Evolutionary conservation across 2,329 filamentous ascomycete genomes (phyloP).

Genomic region (Calonectria hongkongensis): DNA sequence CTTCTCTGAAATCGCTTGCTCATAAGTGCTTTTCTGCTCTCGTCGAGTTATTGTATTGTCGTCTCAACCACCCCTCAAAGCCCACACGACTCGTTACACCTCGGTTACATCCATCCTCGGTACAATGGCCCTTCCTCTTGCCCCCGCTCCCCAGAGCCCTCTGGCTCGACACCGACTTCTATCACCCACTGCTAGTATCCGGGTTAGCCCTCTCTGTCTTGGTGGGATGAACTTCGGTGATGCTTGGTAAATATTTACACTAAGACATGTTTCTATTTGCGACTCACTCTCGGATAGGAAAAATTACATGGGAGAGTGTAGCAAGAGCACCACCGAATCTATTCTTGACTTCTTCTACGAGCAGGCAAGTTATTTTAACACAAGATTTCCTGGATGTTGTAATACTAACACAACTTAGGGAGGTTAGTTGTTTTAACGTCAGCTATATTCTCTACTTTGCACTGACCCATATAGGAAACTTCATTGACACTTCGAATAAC

Average conservation of each 20-base stretch:
- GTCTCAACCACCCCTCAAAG: neutral
- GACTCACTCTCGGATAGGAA: constrained; percentile 61
- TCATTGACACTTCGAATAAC: constrained; percentile 83
- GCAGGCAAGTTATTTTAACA: constrained; percentile 61
- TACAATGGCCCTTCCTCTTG: constrained; percentile 57
- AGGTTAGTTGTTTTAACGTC: constrained; percentile 44
- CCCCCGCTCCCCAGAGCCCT: constrained; percentile 74
- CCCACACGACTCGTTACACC: neutral
- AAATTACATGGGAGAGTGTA: constrained; percentile 77
- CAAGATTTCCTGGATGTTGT: neutral
- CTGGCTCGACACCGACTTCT: constrained; percentile 80
- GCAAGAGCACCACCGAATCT: constrained; percentile 76
- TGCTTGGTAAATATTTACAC: constrained; percentile 62
- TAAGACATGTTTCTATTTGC: rapidly evolving
- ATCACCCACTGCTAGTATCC: constrained; percentile 77
- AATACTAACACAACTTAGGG: constrained; percentile 50
- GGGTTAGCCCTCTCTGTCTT: constrained; percentile 80
- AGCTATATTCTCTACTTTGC: neutral
- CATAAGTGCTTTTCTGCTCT: neutral
- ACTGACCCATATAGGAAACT: constrained; percentile 72
- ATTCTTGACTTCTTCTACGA: constrained; percentile 81
- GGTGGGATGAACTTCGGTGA: constrained; percentile 80
- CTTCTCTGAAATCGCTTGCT: neutral
- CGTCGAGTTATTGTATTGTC: neutral
- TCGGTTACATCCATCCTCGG: constrained; percentile 13